phyloP scores from a whole-genome alignment of 352 stramenopile genomes.

The Elongisporangium prolatum region DNA sequence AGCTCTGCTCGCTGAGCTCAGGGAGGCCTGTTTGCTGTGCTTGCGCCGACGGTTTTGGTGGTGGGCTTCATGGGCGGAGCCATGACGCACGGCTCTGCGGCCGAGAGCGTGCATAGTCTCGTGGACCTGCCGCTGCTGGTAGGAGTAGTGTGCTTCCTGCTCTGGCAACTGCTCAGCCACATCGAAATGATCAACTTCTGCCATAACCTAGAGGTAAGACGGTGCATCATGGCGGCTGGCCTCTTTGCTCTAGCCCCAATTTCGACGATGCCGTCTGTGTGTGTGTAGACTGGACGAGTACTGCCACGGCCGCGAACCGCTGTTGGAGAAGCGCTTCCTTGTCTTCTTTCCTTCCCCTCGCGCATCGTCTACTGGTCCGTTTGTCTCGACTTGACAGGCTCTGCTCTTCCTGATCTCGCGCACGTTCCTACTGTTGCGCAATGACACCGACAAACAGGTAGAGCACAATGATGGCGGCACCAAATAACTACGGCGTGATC shows the following conservation, averaged over 20 bases:
- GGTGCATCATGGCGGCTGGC: background rate
- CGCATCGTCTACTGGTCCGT: slow-evolving; percentile 82
- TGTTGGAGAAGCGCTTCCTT: slow-evolving; percentile 60
- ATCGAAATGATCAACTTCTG: slow-evolving; percentile 87
- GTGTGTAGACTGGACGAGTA: slow-evolving; percentile 68
- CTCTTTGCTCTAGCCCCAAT: background rate
- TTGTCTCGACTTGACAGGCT: slow-evolving; percentile 54
- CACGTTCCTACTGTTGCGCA: slow-evolving; percentile 45
- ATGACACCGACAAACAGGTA: slow-evolving; percentile 26
- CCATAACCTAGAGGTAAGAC: slow-evolving; percentile 70
- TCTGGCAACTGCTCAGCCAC: slow-evolving; percentile 62
- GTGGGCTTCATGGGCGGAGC: slow-evolving; percentile 53
- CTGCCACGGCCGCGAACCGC: slow-evolving; percentile 64
- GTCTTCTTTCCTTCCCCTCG: slow-evolving; percentile 77
- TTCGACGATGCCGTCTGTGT: slow-evolving; percentile 2
- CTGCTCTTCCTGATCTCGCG: slow-evolving; percentile 65
- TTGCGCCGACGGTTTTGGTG: slow-evolving; percentile 56
- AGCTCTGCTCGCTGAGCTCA: slow-evolving; percentile 73
- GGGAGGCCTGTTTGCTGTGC: slow-evolving; percentile 44
- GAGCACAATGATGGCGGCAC: too few species aligned
- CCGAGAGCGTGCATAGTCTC: slow-evolving; percentile 25
- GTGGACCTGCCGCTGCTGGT: slow-evolving; percentile 64
- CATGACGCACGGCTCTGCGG: slow-evolving; percentile 30
- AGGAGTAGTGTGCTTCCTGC: slow-evolving; percentile 49
- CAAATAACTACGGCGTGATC: slow-evolving; percentile 78